Evolutionary conservation across 1,139 yeast species (phyloP), one percentile per base, ranked within the genome.

Genomic region (Tardiomyces blankii): DNA sequence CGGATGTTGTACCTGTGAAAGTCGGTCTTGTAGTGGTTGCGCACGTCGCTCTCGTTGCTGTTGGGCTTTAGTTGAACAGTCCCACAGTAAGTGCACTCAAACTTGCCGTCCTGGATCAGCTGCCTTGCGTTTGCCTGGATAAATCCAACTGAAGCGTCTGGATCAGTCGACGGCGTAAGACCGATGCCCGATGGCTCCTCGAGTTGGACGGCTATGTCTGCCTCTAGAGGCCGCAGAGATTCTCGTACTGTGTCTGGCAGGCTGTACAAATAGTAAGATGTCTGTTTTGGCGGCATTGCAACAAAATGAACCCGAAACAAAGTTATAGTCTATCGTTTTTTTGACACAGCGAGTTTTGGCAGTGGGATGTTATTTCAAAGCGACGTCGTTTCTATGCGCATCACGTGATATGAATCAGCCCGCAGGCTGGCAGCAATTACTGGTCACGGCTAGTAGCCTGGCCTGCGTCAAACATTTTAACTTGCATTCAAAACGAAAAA

Each of bases 1-100:
- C 78, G 80, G 46, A 78, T 56, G 58, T 85, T 85, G 57, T 72
- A 73, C 42, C 78, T 69, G 55, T 82, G 82, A 35, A 73, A 69
- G 55, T 82, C 87, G 0, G 80, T 69, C 53, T 75, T 78, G 64
- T 74, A 80, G 55, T 80, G 83, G 11, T 30, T 30, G 3, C 35
- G 35, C 5, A 30, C 35, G 11, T 30, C n/a, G 63, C 64, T 42
- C 69, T 69, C 16, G 5, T 12, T 9, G 16, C 35, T 30, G 5
- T 14, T 11, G n/a, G 5, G 3, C 11, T 30, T 30, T 9, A 30
- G 35, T 5, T 9, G 16, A 5, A 30, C 11, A 9, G 35, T 30
- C 16, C 35, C 35, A 30, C 35, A 30, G 9, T 30, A 30, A 3
- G 35, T 30, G 35, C 35, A 30, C 35, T 30, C 35, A 5, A 30